phyloP scores from a whole-genome alignment of 768 basidiomycete species.

The Phanerochaete sordida region DNA sequence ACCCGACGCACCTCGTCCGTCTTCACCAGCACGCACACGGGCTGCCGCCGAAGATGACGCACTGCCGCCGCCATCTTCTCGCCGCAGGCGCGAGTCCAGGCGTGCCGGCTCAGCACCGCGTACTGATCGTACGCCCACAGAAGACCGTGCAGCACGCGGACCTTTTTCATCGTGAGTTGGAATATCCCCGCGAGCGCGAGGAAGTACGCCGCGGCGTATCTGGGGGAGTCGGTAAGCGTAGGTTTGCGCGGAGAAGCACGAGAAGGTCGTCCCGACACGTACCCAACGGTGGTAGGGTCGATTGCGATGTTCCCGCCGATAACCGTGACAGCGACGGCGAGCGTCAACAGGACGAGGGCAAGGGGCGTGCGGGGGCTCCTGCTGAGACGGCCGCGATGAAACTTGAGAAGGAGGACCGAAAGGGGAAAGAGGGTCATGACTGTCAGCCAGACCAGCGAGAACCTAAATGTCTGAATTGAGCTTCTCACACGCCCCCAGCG shows the following conservation, averaged over 20 bases:
- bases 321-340: slow-evolving; percentile 39
- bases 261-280: slow-evolving; percentile 18
- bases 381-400: slow-evolving; percentile 58
- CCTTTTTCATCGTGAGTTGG: slow-evolving; percentile 49
- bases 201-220: slow-evolving; percentile 54
- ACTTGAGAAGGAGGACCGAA: slow-evolving; percentile 56
- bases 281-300: slow-evolving; percentile 55
- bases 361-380: slow-evolving; percentile 40
- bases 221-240: slow-evolving; percentile 18
- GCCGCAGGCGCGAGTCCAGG: slow-evolving; percentile 39
- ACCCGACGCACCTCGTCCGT: slow-evolving; percentile 54
- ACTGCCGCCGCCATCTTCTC: slow-evolving; percentile 40
- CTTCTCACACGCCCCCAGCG: background rate
- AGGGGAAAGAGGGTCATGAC: slow-evolving; percentile 65
- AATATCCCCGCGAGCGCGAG: slow-evolving; percentile 47
- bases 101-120: slow-evolving; percentile 40
- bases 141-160: slow-evolving; percentile 45
- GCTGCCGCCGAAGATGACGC: slow-evolving; percentile 44
- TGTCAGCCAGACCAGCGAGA: slow-evolving; percentile 63
- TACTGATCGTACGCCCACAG: slow-evolving; percentile 68
- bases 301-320: slow-evolving; percentile 60
- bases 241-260: background rate
- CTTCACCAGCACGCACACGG: slow-evolving; percentile 59
- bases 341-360: slow-evolving; percentile 36
- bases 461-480: slow-evolving; percentile 33